Conservation (phyloP, 192 early-diverging fungal genomes). For the Linnemannia schmuckeri region DNA sequence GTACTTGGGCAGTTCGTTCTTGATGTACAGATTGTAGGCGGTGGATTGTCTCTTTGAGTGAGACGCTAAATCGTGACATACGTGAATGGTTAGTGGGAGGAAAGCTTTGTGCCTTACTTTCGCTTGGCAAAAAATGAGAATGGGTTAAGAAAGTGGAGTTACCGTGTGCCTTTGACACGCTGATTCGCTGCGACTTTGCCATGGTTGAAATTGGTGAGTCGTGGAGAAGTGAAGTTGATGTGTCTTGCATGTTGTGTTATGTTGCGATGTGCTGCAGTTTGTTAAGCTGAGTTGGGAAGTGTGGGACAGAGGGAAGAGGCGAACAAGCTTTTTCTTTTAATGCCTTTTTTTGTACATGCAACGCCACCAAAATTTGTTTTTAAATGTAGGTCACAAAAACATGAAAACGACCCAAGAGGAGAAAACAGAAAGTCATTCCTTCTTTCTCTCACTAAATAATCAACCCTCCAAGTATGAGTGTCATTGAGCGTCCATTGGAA, state of each 20-base stretch:
- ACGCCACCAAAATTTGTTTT: no score
- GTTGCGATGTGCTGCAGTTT: background rate
- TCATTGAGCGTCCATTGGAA: slow-evolving; percentile 34
- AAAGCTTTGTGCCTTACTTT: background rate
- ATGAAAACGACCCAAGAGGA: background rate
- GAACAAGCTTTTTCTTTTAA: no score
- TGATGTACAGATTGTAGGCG: slow-evolving; percentile 70
- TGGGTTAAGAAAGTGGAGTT: background rate
- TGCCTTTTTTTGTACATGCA: no score
- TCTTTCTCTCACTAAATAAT: slow-evolving; percentile 3
- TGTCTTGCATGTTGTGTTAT: background rate
- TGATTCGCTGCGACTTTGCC: background rate
- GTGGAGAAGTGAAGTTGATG: background rate
- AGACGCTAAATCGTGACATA: background rate
- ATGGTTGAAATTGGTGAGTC: background rate
- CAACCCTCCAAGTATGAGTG: slow-evolving; percentile 8
- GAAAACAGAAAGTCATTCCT: background rate
- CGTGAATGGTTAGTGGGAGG: background rate
- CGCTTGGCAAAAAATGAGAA: background rate
- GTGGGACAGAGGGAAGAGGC: no score
- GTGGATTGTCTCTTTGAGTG: slow-evolving; percentile 56
- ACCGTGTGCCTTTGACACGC: background rate
- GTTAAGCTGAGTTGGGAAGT: no score
- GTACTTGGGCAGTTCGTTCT: slow-evolving; percentile 66
- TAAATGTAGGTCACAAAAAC: background rate